Base-by-base conservation (phyloP, 169 alveolate genomes). In the Plasmodium yoelii region DNA sequence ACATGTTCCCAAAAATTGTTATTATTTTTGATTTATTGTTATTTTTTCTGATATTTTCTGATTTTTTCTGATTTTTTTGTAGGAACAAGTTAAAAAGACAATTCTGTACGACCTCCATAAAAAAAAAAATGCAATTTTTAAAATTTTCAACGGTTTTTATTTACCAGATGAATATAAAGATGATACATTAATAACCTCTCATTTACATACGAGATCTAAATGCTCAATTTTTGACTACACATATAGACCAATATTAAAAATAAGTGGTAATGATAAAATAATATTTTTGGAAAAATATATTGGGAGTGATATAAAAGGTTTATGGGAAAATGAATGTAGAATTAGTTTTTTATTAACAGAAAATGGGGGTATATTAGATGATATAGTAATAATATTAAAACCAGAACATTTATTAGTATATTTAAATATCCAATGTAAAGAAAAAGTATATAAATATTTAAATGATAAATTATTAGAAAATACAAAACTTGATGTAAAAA, bases 261-360 rank as follows among this genome's bases (percentile, higher is more conserved):
- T 86, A 63, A 86, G 91, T 69, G 91, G 91, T 15, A 24, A 22
- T n/a, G 91, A 86, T 44, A 86, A 86, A 57, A 59, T 70, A 34
- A 3, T 42, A 19, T 86, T 86, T 59, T 44, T 86, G 39, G 91
- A 86, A 59, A 86, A 86, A 47, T 86, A 86, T 64, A 87, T 86
- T 53, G 91, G 91, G 12, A 86, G 91, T 73, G 91, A 86, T 28
- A 69, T 86, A 19, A 86, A 86, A 57, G 87, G 91, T 2, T 70
- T 86, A 47, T 86, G 91, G 91, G 91, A 86, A 70, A 86, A 86
- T 59, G 91, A 86, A 86, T 86, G 91, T 86, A 46, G 91, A 69
- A 86, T 86, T 42, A 86, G 91, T 69, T 69, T 86, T 51, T 26
- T 86, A 61, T 51, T 86, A 69, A 86, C 69, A 47, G 91, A 86